Evolutionary conservation across 768 basidiomycete species (phyloP).

Genomic region (Lenzites betulinus): DNA sequence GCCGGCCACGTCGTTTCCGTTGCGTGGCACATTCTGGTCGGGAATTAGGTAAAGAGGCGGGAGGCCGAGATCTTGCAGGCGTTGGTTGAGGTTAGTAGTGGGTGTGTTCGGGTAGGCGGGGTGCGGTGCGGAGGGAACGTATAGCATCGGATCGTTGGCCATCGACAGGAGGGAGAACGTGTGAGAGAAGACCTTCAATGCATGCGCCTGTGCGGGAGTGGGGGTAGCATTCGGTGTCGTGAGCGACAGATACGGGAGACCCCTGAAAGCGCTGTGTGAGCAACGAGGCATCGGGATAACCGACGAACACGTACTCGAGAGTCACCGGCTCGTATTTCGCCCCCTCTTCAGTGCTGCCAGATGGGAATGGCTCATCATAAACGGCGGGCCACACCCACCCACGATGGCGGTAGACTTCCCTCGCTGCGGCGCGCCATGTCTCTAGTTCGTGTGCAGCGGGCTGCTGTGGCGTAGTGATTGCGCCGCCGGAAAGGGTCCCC

Average conservation of each 20-base stretch:
- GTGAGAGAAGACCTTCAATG: conserved; percentile 60
- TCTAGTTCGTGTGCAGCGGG: conserved; percentile 12
- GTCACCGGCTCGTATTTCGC: conserved; percentile 37
- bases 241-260: conserved; percentile 56
- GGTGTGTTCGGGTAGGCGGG: conserved; percentile 31
- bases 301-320: conserved; percentile 31
- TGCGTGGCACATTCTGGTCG: conserved; percentile 32
- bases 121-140: conserved; percentile 29
- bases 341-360: conserved; percentile 25
- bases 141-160: conserved; percentile 11
- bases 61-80: conserved; percentile 67
- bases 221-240: conserved; percentile 47
- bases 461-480: conserved; percentile 1
- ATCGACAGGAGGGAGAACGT: conserved; percentile 53
- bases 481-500: conserved; percentile 2
- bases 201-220: conserved; percentile 62
- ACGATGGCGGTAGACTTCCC: conserved; percentile 33
- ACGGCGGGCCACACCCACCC: conserved; percentile 48
- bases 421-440: conserved; percentile 22
- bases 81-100: conserved; percentile 50
- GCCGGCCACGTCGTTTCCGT: conserved; percentile 35
- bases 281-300: neutral
- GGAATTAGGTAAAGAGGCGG: conserved; percentile 47
- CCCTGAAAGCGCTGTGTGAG: conserved; percentile 36
- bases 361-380: conserved; percentile 41